Evolutionary conservation across 2,329 filamentous ascomycete species (phyloP).

Genomic region (Zymoseptoria brevis): DNA sequence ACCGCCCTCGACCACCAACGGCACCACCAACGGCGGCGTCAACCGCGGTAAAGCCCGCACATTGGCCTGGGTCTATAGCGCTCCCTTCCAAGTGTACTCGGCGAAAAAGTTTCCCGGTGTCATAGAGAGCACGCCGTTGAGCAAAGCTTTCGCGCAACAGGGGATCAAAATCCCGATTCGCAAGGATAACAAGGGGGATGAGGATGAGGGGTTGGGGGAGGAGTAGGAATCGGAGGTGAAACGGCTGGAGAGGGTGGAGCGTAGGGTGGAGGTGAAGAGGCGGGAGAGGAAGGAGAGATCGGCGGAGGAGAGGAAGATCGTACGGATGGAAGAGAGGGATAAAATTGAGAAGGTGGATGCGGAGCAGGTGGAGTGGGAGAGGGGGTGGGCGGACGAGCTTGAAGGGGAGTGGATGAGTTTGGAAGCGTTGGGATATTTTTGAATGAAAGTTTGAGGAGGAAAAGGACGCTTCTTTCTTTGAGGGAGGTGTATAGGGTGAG

Average conservation of each 20-base stretch:
- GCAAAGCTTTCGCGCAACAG: constrained; percentile 86
- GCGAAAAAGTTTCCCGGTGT: constrained; percentile 98
- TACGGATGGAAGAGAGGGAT: too few relatives aligned
- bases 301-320: neutral
- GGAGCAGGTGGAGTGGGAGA: too few relatives aligned
- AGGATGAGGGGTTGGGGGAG: constrained; percentile 26
- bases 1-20: neutral
- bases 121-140: constrained; percentile 83
- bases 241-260: too few relatives aligned
- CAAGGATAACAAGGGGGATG: constrained; percentile 58
- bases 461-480: neutral
- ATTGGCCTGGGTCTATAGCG: constrained; percentile 76
- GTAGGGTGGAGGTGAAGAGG: neutral
- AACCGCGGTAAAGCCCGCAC: constrained; percentile 73
- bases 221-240: neutral
- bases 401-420: too few relatives aligned
- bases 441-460: neutral
- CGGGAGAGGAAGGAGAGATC: neutral
- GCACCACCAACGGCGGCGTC: constrained; percentile 41
- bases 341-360: too few relatives aligned
- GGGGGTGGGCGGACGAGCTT: too few relatives aligned
- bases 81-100: constrained; percentile 86
- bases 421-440: neutral
- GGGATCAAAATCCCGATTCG: constrained; percentile 95
- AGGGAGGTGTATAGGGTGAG: too few relatives aligned